Conservation (phyloP, 768 basidiomycete genomes). For the Pulveroboletus sp. region DNA sequence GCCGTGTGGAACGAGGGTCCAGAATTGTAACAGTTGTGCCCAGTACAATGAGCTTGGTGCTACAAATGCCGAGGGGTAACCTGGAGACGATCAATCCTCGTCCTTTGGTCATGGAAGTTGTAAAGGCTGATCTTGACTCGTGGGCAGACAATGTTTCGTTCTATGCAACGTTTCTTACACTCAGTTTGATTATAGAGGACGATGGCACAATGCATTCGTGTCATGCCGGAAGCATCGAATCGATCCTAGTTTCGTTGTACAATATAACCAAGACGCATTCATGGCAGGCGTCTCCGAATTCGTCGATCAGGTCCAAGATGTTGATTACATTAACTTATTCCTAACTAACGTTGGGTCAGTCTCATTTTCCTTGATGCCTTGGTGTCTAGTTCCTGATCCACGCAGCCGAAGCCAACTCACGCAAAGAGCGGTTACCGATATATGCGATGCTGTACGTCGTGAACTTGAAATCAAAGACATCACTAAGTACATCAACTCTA, state of each 20-base stretch:
- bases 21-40: slow-evolving; percentile 86
- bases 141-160: slow-evolving; percentile 12
- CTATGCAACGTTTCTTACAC: neutral
- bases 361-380: neutral
- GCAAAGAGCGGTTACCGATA: slow-evolving; percentile 52
- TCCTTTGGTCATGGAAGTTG: slow-evolving; percentile 82
- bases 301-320: slow-evolving; percentile 80
- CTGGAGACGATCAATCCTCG: slow-evolving; percentile 93
- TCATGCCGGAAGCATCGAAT: slow-evolving; percentile 92
- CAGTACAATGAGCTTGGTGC: slow-evolving; percentile 79
- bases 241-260: slow-evolving; percentile 84
- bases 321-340: slow-evolving; percentile 91
- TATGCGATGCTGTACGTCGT: slow-evolving; percentile 73
- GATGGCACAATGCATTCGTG: slow-evolving; percentile 83
- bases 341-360: slow-evolving; percentile 77
- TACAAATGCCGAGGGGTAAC: slow-evolving; percentile 98
- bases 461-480: slow-evolving; percentile 71
- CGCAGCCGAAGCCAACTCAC: slow-evolving; percentile 56
- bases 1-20: slow-evolving; percentile 86
- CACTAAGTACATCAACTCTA: slow-evolving; percentile 81
- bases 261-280: slow-evolving; percentile 70
- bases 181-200: slow-evolving; percentile 41
- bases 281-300: slow-evolving; percentile 58
- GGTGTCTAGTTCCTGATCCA: slow-evolving; percentile 1
- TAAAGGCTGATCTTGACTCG: slow-evolving; percentile 71